A percentile compares a stretch with the other conserved stretches of the same genome.
Conservation (phyloP, 768 basidiomycete genomes). For the Rhodosporidiobolus odoratus region DNA sequence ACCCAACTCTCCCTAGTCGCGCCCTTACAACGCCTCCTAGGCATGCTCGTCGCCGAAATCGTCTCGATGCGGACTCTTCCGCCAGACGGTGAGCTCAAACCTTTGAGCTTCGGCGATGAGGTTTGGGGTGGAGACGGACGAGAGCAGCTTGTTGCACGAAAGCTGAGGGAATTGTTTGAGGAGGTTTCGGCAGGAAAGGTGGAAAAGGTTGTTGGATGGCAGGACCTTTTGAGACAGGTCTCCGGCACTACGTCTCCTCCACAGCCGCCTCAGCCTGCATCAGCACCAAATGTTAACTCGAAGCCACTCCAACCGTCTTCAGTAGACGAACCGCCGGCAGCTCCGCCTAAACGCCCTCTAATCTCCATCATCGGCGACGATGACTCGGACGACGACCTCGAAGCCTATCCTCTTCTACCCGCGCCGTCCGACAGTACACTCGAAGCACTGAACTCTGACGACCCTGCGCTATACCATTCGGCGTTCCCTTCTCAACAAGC, state of each 20-base stretch:
- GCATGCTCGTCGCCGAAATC: conserved; percentile 86
- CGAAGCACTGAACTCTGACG: conserved; percentile 67
- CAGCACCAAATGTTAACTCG: not conserved
- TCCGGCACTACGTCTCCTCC: not conserved
- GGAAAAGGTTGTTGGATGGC: conserved; percentile 28
- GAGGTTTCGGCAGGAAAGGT: conserved; percentile 31
- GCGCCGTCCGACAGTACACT: conserved; percentile 42
- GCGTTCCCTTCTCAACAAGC: conserved; percentile 59
- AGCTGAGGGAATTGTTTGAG: conserved; percentile 52
- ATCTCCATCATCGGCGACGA: conserved; percentile 55
- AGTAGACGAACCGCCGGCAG: conserved; percentile 10
- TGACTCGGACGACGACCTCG: conserved; percentile 39
- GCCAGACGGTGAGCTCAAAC: conserved; percentile 54
- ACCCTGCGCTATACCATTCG: conserved; percentile 64
- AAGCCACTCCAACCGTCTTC: conserved; percentile 6
- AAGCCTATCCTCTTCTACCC: conserved; percentile 34
- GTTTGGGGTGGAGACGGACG: conserved; percentile 72
- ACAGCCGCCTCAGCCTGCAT: not conserved
- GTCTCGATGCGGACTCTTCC: conserved; percentile 44
- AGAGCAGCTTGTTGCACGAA: conserved; percentile 61
- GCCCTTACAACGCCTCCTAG: conserved; percentile 68
- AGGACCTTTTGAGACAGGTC: not conserved
- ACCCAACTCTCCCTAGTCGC: conserved; percentile 75
- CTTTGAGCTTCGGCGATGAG: conserved; percentile 63
- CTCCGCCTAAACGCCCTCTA: conserved; percentile 35